These are phyloP conservation scores for Typha latifolia DNA, from an alignment of 176 grass and related monocot species.

Conservation along the genomic window DNA sequence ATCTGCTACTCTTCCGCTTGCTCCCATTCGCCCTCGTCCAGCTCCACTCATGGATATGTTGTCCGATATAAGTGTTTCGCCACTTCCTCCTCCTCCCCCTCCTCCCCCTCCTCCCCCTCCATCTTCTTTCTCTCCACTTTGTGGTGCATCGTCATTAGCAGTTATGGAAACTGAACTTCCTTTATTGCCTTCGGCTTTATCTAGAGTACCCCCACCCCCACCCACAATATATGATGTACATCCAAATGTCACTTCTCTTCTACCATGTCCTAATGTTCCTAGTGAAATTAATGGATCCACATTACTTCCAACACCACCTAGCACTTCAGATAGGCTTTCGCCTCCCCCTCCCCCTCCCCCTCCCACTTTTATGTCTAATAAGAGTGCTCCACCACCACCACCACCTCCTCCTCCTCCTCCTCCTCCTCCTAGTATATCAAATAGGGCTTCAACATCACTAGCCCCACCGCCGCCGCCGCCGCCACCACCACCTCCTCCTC, in stretches of 20 bases:
- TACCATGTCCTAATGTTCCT: neutral
- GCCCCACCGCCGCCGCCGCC: conserved; percentile 12
- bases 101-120: conserved; percentile 19
- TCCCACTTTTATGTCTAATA: neutral
- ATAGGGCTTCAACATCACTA: conserved; percentile 16
- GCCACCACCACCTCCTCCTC: neutral
- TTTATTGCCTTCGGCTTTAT: neutral
- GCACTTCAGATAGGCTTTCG: neutral
- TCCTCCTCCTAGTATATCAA: conserved; percentile 19
- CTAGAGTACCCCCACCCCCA: conserved; percentile 1
- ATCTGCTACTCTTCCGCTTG: neutral
- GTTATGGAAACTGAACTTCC: neutral
- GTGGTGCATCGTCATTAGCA: neutral
- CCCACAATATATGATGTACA: conserved; percentile 15
- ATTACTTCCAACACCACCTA: neutral
- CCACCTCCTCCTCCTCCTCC: neutral
- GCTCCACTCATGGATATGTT: conserved; percentile 4
- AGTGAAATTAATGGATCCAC: neutral
- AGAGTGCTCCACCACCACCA: neutral
- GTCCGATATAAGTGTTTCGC: neutral
- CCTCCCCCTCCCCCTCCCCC: conserved; percentile 24
- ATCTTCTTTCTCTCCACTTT: conserved; percentile 14
- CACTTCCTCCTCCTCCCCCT: conserved; percentile 3
- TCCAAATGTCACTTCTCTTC: neutral
- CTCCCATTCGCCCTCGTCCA: conserved; percentile 7